Percentiles rank a stretch among this genome's conserved stretches.
phyloP scores from a whole-genome alignment of 1,284 basidiomycete genomes.

The Irpex sp. region DNA sequence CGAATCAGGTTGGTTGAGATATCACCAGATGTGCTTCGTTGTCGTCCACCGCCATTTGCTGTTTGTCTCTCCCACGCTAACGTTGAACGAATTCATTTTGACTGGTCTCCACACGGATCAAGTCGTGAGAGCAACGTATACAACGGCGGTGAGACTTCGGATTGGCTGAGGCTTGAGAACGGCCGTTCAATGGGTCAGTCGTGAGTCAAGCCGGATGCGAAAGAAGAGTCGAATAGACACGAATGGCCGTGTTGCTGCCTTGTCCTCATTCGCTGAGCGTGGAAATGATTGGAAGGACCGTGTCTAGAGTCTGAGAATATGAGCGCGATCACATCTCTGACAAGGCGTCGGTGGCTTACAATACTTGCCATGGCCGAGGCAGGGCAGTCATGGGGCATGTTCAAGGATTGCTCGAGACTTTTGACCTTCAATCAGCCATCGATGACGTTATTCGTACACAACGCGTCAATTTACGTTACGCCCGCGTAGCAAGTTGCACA shows the following conservation, averaged over 20 bases:
- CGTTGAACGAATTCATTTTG: not conserved
- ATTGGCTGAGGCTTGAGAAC: not conserved
- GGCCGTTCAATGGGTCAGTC: not conserved
- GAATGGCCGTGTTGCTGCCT: not conserved
- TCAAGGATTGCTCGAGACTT: not conserved
- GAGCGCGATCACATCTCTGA: not conserved
- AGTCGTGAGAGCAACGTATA: not conserved
- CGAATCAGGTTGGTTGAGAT: not conserved
- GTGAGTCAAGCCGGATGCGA: not conserved
- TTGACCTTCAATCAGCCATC: not conserved
- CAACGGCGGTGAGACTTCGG: not conserved
- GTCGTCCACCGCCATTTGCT: not conserved
- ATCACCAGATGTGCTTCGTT: not conserved
- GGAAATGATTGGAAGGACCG: not conserved
- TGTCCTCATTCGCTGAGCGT: not conserved
- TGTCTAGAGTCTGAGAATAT: not conserved
- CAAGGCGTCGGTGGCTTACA: not conserved
- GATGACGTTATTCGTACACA: not conserved
- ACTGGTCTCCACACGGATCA: not conserved
- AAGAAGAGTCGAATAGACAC: not conserved
- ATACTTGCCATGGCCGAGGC: not conserved
- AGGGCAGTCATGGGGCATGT: not conserved
- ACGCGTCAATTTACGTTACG: not conserved
- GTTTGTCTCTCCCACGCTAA: not conserved
- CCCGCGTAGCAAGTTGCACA: slow-evolving; percentile 10